A percentile compares a stretch with the other conserved stretches of the same genome.
phyloP scores from a whole-genome alignment of 306 rosid genomes.

The Delonix regia region DNA sequence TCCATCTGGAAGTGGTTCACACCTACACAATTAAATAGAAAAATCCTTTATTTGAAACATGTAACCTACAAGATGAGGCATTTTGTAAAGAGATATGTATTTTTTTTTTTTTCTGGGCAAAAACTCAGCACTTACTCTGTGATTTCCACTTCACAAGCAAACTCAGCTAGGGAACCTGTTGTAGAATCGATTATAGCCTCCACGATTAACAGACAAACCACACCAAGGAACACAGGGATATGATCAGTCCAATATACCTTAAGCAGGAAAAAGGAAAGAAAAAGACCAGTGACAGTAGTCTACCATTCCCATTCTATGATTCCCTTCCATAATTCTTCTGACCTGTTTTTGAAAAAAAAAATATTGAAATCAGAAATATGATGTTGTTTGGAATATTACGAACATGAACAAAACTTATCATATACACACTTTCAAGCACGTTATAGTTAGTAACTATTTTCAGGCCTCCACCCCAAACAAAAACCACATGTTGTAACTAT shows the following conservation, averaged over 20 bases:
- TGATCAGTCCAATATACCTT: conserved; percentile 33
- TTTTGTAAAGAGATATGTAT: conserved; percentile 1
- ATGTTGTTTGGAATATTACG: neutral
- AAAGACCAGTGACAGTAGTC: conserved; percentile 44
- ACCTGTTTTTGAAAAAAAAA: conserved; percentile 47
- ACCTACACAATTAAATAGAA: conserved; percentile 55
- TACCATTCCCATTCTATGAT: conserved; percentile 99
- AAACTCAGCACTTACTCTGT: conserved; percentile 80
- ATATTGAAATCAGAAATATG: neutral
- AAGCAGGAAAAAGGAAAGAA: conserved; percentile 37
- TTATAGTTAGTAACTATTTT: neutral
- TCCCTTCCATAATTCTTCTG: conserved; percentile 98
- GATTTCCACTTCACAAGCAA: conserved; percentile 97
- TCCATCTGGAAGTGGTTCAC: conserved; percentile 98
- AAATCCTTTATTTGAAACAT: conserved; percentile 19
- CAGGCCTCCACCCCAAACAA: neutral
- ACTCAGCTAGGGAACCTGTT: conserved; percentile 84
- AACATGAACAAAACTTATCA: neutral
- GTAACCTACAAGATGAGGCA: neutral
- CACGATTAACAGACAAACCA: conserved; percentile 50
- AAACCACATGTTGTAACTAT: neutral
- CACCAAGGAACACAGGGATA: conserved; percentile 33
- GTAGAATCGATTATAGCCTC: conserved; percentile 76
- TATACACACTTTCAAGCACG: neutral
- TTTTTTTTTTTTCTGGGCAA: conserved; percentile 15